Conservation (phyloP, 257 asterid species). For the Nicotiana knightiana region DNA sequence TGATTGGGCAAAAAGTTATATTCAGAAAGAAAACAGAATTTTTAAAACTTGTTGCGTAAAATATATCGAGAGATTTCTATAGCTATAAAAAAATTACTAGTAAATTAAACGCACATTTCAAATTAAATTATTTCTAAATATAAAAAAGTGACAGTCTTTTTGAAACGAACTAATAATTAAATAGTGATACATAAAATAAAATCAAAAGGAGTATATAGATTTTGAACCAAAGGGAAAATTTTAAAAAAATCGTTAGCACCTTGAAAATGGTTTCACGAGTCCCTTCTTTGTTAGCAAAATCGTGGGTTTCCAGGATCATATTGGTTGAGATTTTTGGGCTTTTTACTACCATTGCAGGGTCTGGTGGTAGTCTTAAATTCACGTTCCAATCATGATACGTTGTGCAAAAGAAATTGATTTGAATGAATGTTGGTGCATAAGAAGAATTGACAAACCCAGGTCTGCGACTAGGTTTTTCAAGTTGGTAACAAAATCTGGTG, state of each 20-base stretch:
- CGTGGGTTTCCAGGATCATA: background rate
- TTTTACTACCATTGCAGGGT: background rate
- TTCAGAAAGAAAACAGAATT: too few species aligned
- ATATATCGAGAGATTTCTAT: too few species aligned
- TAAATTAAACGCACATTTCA: too few species aligned
- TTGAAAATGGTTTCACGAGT: background rate
- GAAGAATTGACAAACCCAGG: background rate
- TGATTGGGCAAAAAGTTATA: too few species aligned
- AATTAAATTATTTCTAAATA: too few species aligned
- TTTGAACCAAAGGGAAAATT: background rate
- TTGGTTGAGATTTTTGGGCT: background rate
- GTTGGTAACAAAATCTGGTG: background rate
- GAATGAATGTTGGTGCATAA: background rate
- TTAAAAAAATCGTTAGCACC: background rate
- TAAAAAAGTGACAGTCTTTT: background rate
- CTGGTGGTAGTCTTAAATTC: background rate
- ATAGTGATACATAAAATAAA: background rate
- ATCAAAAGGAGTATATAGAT: too few species aligned
- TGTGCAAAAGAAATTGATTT: background rate
- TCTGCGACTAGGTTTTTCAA: background rate
- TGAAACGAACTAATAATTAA: too few species aligned
- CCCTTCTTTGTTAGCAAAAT: background rate
- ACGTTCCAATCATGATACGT: background rate
- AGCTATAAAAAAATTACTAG: too few species aligned
- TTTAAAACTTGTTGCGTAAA: too few species aligned